These are phyloP conservation scores for Bacidia rubella DNA, from an alignment of 495 filamentous ascomycete species.

Conservation along the genomic window DNA sequence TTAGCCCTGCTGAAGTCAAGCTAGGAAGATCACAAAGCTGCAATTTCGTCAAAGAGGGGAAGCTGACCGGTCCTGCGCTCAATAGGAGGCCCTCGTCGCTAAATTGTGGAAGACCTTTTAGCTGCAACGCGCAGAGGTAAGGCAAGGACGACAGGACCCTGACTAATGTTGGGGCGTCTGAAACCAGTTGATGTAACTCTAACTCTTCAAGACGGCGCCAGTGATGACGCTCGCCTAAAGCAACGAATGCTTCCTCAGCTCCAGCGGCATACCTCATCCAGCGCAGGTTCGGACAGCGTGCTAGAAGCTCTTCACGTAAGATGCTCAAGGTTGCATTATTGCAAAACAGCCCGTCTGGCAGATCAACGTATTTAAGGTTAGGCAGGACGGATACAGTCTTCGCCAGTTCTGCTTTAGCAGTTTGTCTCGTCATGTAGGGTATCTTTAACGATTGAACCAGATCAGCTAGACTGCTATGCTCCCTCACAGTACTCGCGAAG, in stretches of 20 bases:
- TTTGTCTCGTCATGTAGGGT: slow-evolving; percentile 94
- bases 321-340: slow-evolving; percentile 63
- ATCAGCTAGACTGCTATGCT: slow-evolving; percentile 49
- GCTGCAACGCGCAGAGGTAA: slow-evolving; percentile 54
- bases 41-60: slow-evolving; percentile 58
- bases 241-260: slow-evolving; percentile 62
- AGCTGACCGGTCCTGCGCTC: slow-evolving; percentile 41
- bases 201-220: slow-evolving; percentile 74
- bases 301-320: slow-evolving; percentile 70
- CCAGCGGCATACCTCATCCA: slow-evolving; percentile 78
- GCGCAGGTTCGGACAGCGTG: slow-evolving; percentile 65
- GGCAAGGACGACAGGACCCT: slow-evolving; percentile 53
- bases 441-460: slow-evolving; percentile 69
- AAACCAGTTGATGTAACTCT: slow-evolving; percentile 55
- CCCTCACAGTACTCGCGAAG: slow-evolving; percentile 67
- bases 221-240: slow-evolving; percentile 45
- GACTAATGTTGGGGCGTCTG: slow-evolving; percentile 61
- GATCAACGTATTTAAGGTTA: slow-evolving; percentile 76
- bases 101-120: slow-evolving; percentile 53
- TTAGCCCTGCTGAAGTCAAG: slow-evolving; percentile 57
- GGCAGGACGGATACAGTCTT: slow-evolving; percentile 74
- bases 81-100: slow-evolving; percentile 59
- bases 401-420: slow-evolving; percentile 70
- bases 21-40: slow-evolving; percentile 52
- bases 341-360: slow-evolving; percentile 73